phyloP scores from a whole-genome alignment of 2,329 filamentous ascomycete genomes.

The Fusarium liriodendri region DNA sequence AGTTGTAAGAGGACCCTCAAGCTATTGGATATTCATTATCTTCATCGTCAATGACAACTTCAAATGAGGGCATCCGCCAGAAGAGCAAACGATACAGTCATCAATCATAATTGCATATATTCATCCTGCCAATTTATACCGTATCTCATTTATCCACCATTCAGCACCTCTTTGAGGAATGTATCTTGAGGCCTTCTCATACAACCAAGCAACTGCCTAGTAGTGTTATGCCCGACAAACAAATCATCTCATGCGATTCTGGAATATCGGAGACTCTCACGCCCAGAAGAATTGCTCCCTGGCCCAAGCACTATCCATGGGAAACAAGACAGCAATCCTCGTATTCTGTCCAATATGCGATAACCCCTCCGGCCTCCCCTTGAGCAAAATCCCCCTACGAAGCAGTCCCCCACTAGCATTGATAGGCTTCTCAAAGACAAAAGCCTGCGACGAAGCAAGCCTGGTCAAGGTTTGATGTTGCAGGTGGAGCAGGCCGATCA shows the following conservation, averaged over 20 bases:
- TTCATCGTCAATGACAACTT: too few species aligned
- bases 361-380: not conserved
- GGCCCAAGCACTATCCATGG: conserved; percentile 4
- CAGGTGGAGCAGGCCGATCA: conserved; percentile 11
- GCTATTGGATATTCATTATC: too few species aligned
- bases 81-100: too few species aligned
- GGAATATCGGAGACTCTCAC: not conserved
- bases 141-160: not conserved
- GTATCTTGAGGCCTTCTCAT: not conserved
- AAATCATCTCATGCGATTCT: not conserved
- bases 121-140: not conserved
- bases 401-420: not conserved
- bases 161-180: not conserved
- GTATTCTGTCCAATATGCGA: conserved; percentile 7
- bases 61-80: too few species aligned
- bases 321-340: conserved; percentile 9
- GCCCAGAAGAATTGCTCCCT: conserved; percentile 13
- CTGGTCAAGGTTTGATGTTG: not conserved
- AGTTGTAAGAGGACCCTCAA: too few species aligned
- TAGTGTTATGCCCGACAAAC: not conserved
- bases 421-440: not conserved
- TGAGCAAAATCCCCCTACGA: not conserved
- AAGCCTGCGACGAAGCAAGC: not conserved
- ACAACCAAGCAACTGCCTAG: not conserved
- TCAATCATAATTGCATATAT: too few species aligned